Evolutionary conservation across 2,329 filamentous ascomycete species (phyloP).

Genomic region (Talaromyces sp.): DNA sequence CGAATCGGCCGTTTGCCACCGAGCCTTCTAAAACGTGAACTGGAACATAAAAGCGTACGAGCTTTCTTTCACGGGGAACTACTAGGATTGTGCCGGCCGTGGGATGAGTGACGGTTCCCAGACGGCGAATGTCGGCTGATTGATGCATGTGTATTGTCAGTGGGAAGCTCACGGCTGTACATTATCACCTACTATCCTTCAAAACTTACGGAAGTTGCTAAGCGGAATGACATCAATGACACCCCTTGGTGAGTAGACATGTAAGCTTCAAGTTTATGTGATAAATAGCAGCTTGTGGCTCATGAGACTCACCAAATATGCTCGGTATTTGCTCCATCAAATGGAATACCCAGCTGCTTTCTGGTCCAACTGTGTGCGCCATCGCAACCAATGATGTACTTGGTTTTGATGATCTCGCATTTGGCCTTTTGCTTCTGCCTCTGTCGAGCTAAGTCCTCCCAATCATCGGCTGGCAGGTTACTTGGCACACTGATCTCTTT

Average conservation of each 20-base stretch:
- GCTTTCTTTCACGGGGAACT: slow-evolving; percentile 24
- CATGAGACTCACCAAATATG: slow-evolving; percentile 37
- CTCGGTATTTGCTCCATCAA: slow-evolving; percentile 58
- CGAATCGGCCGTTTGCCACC: slow-evolving; percentile 10
- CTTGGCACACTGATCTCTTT: slow-evolving; percentile 38
- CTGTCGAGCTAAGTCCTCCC: slow-evolving; percentile 51
- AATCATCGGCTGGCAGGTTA: slow-evolving; percentile 61
- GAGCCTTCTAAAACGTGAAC: slow-evolving; percentile 21
- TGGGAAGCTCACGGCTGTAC: neutral
- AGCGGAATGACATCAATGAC: slow-evolving; percentile 56
- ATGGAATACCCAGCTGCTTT: slow-evolving; percentile 58
- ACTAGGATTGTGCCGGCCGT: slow-evolving; percentile 46
- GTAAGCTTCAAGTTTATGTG: neutral
- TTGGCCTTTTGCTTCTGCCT: slow-evolving; percentile 29
- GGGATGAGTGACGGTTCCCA: slow-evolving; percentile 62
- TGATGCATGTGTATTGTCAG: slow-evolving; percentile 1
- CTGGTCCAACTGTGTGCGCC: slow-evolving; percentile 70
- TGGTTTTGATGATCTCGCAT: slow-evolving; percentile 51
- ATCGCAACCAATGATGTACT: slow-evolving; percentile 70
- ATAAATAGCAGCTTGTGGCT: neutral
- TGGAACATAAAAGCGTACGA: slow-evolving; percentile 27
- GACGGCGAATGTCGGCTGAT: slow-evolving; percentile 56
- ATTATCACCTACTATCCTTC: neutral
- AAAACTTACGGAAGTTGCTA: slow-evolving; percentile 40
- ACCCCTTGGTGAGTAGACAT: slow-evolving; percentile 32